Evolutionary conservation across 2,329 filamentous ascomycete genomes (phyloP).

Genomic region (Aspergillus terreus): DNA sequence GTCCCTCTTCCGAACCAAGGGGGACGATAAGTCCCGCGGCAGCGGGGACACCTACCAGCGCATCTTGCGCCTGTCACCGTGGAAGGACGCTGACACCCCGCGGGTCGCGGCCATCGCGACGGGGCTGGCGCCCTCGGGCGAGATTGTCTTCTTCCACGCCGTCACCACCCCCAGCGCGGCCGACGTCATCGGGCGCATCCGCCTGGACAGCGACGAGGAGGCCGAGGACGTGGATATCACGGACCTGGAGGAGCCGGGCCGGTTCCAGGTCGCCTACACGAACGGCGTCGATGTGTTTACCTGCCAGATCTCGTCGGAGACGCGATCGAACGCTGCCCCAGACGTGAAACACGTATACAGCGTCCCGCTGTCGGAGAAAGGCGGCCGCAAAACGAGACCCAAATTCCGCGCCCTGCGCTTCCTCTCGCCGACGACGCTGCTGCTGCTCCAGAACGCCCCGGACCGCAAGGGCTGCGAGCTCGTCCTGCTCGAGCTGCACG

Average conservation of each 20-base stretch:
- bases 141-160: conserved; percentile 77
- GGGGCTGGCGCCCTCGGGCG: conserved; percentile 68
- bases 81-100: conserved; percentile 49
- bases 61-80: conserved; percentile 55
- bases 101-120: conserved; percentile 76
- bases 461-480: conserved; percentile 55
- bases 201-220: conserved; percentile 50
- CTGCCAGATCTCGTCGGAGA: conserved; percentile 55
- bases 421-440: conserved; percentile 50
- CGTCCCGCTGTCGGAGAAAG: conserved; percentile 37
- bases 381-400: conserved; percentile 32
- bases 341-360: conserved; percentile 36
- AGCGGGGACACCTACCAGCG: conserved; percentile 56
- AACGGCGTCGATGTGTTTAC: conserved; percentile 71
- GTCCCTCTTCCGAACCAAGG: conserved; percentile 47
- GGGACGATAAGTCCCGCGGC: conserved; percentile 27
- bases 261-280: conserved; percentile 74
- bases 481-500: conserved; percentile 41
- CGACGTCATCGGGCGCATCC: conserved; percentile 54
- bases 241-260: conserved; percentile 25
- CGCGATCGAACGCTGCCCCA: conserved; percentile 39
- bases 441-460: conserved; percentile 55
- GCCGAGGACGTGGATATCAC: conserved; percentile 46
- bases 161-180: conserved; percentile 50
- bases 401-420: conserved; percentile 57